phyloP scores from a whole-genome alignment of 2,329 filamentous ascomycete species.

The Pestalotiopsis sp. region DNA sequence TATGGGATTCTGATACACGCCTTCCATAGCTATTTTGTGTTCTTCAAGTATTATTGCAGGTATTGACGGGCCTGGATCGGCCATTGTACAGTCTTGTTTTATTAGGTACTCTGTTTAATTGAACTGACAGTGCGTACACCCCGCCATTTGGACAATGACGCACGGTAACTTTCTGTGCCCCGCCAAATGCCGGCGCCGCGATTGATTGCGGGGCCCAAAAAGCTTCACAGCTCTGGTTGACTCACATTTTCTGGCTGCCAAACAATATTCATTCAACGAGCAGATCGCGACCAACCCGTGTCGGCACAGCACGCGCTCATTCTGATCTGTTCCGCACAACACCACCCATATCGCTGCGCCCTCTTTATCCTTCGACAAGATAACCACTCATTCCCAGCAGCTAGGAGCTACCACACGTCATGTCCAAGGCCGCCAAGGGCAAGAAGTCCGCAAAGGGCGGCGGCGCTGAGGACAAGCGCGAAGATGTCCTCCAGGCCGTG shows the following conservation, averaged over 20 bases:
- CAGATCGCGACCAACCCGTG: neutral
- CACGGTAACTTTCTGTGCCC: neutral
- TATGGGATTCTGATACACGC: too few species aligned
- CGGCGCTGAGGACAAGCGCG: slow-evolving; percentile 56
- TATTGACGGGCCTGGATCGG: too few species aligned
- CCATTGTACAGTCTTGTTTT: too few species aligned
- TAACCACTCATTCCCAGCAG: neutral
- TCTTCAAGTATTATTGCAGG: too few species aligned
- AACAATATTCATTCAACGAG: neutral
- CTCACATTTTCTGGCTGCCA: slow-evolving; percentile 5
- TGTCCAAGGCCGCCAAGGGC: slow-evolving; percentile 42
- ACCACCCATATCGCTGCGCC: neutral
- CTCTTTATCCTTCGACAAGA: neutral
- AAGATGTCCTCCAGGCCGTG: slow-evolving; percentile 56
- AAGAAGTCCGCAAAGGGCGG: slow-evolving; percentile 55
- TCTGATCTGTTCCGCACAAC: neutral
- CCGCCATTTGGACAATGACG: neutral
- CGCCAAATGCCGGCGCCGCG: slow-evolving; percentile 1
- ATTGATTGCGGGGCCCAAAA: slow-evolving; percentile 3
- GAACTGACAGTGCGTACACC: neutral
- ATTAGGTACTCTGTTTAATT: too few species aligned
- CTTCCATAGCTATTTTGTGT: too few species aligned
- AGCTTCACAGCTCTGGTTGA: slow-evolving; percentile 3
- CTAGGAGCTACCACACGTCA: slow-evolving; percentile 5
- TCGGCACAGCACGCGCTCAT: neutral